Conservation (phyloP, 2,329 filamentous ascomycete genomes). For the Verticillium longisporum region DNA sequence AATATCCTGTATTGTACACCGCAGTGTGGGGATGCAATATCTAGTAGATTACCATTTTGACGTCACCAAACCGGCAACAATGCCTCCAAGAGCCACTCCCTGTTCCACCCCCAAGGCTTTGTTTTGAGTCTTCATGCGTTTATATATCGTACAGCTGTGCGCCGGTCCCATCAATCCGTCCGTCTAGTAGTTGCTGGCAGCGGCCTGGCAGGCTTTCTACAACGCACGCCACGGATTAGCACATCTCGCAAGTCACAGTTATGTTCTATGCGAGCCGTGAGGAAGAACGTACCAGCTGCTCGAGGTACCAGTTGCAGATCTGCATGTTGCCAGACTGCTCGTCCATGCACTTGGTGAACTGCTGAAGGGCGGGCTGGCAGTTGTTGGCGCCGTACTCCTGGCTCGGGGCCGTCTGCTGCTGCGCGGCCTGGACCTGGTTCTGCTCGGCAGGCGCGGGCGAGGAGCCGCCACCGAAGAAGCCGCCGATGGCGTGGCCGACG, state of each 20-base stretch:
- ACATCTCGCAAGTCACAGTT: not conserved
- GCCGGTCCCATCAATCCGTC: not conserved
- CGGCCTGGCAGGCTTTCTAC: constrained; percentile 75
- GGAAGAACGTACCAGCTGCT: constrained; percentile 59
- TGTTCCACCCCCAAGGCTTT: not conserved
- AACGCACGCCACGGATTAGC: constrained; percentile 2
- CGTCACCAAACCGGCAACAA: not conserved
- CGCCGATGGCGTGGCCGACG: constrained; percentile 89
- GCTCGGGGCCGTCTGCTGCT: constrained; percentile 30
- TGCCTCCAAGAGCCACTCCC: not conserved
- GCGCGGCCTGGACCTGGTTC: constrained; percentile 40
- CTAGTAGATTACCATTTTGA: not conserved
- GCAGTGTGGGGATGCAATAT: constrained; percentile 6
- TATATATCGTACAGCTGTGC: constrained; percentile 1
- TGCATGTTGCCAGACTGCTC: constrained; percentile 89
- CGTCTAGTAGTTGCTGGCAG: constrained; percentile 62
- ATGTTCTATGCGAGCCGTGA: constrained; percentile 21
- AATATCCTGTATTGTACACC: constrained; percentile 11
- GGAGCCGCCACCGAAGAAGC: constrained; percentile 73
- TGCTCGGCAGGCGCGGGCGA: constrained; percentile 46
- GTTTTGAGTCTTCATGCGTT: not conserved
- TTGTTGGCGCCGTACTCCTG: constrained; percentile 51
- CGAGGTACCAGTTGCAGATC: constrained; percentile 96
- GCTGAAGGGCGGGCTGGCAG: constrained; percentile 73
- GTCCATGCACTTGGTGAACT: constrained; percentile 95